A percentile compares a stretch with the other conserved stretches of the same genome.
Conservation (phyloP, 2,329 filamentous ascomycete genomes). For the Alternaria gaisen region DNA sequence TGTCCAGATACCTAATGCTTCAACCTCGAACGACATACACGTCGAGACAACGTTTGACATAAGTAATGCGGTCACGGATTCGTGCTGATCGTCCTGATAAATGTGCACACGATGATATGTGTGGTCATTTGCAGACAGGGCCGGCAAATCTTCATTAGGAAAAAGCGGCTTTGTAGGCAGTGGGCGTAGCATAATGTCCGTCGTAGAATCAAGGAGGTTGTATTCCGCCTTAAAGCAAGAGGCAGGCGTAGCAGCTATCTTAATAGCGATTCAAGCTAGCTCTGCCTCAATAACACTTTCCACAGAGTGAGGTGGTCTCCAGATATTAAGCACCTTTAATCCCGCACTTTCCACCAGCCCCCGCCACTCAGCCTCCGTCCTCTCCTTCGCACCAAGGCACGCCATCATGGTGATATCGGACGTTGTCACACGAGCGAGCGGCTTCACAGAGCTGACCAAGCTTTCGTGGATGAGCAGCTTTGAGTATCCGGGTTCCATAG, state of each 20-base stretch:
- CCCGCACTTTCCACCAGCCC: conserved; percentile 5
- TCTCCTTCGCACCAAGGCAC: conserved; percentile 12
- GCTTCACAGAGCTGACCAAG: conserved; percentile 5
- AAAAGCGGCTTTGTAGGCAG: no score
- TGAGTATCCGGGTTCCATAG: conserved; percentile 3
- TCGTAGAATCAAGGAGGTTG: no score
- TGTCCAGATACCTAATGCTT: no score
- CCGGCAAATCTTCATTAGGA: no score
- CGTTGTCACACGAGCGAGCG: conserved; percentile 13
- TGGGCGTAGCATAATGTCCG: no score
- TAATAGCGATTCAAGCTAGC: background rate
- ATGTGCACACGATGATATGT: fast-evolving
- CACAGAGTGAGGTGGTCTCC: background rate
- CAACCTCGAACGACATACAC: fast-evolving
- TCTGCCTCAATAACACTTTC: conserved; percentile 4
- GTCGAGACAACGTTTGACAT: no score
- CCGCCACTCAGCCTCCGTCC: conserved; percentile 11
- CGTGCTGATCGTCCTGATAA: no score
- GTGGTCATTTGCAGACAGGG: no score
- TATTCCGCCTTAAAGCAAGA: no score
- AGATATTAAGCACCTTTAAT: conserved; percentile 6
- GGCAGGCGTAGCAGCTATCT: no score
- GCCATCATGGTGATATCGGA: conserved; percentile 14
- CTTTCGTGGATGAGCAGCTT: conserved; percentile 8
- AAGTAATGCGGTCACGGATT: fast-evolving